Base-by-base conservation (phyloP, 495 filamentous ascomycete genomes). In the Amorphotheca resinae region DNA sequence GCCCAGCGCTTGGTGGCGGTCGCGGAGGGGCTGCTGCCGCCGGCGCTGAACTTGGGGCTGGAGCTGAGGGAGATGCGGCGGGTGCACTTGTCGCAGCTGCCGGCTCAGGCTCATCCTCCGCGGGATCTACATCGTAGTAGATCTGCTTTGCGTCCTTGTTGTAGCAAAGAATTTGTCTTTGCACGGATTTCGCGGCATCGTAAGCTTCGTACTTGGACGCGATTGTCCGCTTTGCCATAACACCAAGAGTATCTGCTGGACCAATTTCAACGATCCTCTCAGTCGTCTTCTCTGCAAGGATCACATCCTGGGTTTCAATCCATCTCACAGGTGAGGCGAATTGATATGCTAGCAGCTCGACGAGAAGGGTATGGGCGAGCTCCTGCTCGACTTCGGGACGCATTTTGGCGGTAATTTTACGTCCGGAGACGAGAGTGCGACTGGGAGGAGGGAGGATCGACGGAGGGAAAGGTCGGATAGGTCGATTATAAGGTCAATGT, bases 281-380 rank as follows among this genome's bases (percentile, higher is more conserved):
- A 14, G 91, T 93, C 33, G 78, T 79, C 64, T 94, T 89, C 61
- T 96, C 88, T 33, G 79, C 87, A 32, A 99, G 83, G 54, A 99
- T 85, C 41, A 99, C 93, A 87, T 99, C 91, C 66, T 99, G 91
- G 6, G 91, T 96, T 66, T 96, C 91, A 63, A 99, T 99, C 82
- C 91, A 99, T 77, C 91, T 79, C 46, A 99, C 91, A 22, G 91
- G 91, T 17, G 87, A 95, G 53, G 91, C 91, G 64, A 99, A 99
- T 62, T 99, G 91, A 65, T 96, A 96, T 63, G 93, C 93, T 44
- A 99, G 78, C 37, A 99, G 82, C 77, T 98, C 91, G 44, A 98
- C 84, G 55, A 98, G 79, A 65, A 98, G 75, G 51, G 88, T 98
- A 65, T 98, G 89, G 59, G 88, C 79, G 58, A 96, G 81, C 68